These are phyloP conservation scores for Leptographium wingfieldii DNA, from an alignment of 2,329 filamentous ascomycete species.

Conservation along the genomic window DNA sequence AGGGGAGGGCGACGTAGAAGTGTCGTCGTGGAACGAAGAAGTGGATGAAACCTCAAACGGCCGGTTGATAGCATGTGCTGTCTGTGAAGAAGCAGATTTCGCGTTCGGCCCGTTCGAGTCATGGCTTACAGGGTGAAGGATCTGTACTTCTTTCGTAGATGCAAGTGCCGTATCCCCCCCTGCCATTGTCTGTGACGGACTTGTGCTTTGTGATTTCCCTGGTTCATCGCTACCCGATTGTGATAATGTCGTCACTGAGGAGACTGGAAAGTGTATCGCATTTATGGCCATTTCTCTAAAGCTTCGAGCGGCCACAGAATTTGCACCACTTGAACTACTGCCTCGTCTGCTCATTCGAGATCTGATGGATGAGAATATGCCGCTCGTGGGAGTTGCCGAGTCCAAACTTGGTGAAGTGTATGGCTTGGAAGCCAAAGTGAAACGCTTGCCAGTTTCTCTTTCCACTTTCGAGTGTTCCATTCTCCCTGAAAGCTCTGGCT, in stretches of 20 bases:
- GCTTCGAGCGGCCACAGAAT: slow-evolving; percentile 1
- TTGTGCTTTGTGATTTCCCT: background rate
- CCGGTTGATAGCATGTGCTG: background rate
- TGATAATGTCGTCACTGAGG: background rate
- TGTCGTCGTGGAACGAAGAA: slow-evolving; percentile 27
- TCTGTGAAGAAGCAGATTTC: background rate
- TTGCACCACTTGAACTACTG: slow-evolving; percentile 6
- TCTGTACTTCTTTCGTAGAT: background rate
- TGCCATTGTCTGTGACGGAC: background rate
- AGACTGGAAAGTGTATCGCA: slow-evolving; percentile 3
- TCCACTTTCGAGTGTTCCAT: background rate
- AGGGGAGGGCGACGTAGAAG: slow-evolving; percentile 22
- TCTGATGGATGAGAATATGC: slow-evolving; percentile 10
- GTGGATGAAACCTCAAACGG: slow-evolving; percentile 23
- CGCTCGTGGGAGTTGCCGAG: background rate
- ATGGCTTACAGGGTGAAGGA: background rate
- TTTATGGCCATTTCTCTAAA: slow-evolving; percentile 10
- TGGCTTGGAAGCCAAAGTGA: slow-evolving; percentile 1
- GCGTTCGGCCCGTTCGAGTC: background rate
- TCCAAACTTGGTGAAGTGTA: slow-evolving; percentile 1
- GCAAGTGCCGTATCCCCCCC: background rate
- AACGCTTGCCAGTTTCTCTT: background rate
- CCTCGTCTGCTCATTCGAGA: slow-evolving; percentile 10
- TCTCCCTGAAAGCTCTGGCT: background rate
- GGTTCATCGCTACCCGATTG: background rate